These are phyloP conservation scores for Acacia crassicarpa DNA, from an alignment of 306 rosid species.

Conservation along the genomic window DNA sequence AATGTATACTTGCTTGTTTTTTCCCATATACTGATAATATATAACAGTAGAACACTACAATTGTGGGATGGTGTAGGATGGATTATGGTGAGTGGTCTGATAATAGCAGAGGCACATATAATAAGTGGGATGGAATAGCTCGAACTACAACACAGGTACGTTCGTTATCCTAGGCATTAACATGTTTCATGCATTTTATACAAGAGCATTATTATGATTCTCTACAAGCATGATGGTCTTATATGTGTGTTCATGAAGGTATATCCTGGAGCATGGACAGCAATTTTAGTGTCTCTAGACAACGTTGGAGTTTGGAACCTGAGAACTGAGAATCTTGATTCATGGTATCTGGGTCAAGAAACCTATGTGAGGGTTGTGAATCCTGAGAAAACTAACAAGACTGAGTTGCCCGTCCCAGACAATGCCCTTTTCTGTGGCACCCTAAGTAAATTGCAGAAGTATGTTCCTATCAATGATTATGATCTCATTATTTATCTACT, in stretches of 20 bases:
- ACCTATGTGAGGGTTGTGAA: conserved; percentile 82
- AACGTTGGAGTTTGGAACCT: conserved; percentile 94
- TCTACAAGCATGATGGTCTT: neutral
- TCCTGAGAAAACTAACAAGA: conserved; percentile 86
- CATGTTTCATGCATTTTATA: neutral
- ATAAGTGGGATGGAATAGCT: conserved; percentile 99
- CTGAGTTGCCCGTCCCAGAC: conserved; percentile 84
- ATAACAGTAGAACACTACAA: neutral
- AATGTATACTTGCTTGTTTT: neutral
- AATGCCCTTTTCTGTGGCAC: conserved; percentile 86
- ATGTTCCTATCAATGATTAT: conserved; percentile 22
- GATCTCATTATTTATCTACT: neutral
- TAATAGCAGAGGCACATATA: conserved; percentile 93
- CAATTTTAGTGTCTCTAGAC: conserved; percentile 84
- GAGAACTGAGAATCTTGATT: conserved; percentile 88
- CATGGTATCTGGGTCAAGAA: conserved; percentile 99
- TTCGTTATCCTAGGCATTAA: neutral
- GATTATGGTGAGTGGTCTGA: conserved; percentile 96
- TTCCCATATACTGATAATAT: neutral
- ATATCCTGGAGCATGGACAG: conserved; percentile 97
- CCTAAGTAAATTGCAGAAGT: conserved; percentile 72
- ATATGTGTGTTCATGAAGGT: conserved; percentile 45
- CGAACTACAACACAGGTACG: conserved; percentile 79
- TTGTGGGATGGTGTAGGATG: conserved; percentile 58
- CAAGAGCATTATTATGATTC: neutral